Evolutionary conservation across 2,329 filamentous ascomycete genomes (phyloP), one percentile per base, ranked within the genome.

Genomic region (Lachnellula willkommii): DNA sequence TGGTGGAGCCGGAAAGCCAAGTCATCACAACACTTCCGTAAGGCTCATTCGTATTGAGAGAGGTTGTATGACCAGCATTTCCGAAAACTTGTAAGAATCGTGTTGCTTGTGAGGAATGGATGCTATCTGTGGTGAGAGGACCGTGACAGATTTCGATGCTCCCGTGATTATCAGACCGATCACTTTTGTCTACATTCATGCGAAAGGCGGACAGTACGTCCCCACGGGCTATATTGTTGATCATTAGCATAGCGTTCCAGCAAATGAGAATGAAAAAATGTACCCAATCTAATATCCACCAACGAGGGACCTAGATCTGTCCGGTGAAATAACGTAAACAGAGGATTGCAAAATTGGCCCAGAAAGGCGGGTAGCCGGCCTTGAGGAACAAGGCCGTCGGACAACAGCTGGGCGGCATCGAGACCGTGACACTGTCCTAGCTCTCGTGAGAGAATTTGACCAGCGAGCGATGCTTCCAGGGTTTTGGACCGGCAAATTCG

Each of bases 391-490:
- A 66, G 58, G 28, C 61, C 59, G 17, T 11, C 22, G 40, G 61
- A 56, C 26, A 60, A 54, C 20, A 63, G 56, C 28, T 39, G 50
- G 8, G 60, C 35, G 12, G 47, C 42, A 26, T 65, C 55, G 17
- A 39, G 15, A 24, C 11, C 32, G 9, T 39, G 3, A 45, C 17
- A 20, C 20, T 54, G 24, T 7, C 65, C 63, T 37, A 47, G 58
- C 36, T 63, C 63, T 46, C 65, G 57, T 20, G 42, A 43, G 6
- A 67, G 42, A 12, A 65, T 40, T 1, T 60, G 63, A 45, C 66
- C 65, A 45, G 50, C 20, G 12, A 67, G 53, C 17, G 62, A 52
- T 7, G 53, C 47, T 43, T 53, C 20, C 5, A 66, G 54, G 35
- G 63, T 48, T 24, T 22, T 47, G 9, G 65, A 60, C 26, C 55